These are phyloP conservation scores for Zygotorulaspora florentina DNA, from an alignment of 805 yeast species.

Conservation along the genomic window DNA sequence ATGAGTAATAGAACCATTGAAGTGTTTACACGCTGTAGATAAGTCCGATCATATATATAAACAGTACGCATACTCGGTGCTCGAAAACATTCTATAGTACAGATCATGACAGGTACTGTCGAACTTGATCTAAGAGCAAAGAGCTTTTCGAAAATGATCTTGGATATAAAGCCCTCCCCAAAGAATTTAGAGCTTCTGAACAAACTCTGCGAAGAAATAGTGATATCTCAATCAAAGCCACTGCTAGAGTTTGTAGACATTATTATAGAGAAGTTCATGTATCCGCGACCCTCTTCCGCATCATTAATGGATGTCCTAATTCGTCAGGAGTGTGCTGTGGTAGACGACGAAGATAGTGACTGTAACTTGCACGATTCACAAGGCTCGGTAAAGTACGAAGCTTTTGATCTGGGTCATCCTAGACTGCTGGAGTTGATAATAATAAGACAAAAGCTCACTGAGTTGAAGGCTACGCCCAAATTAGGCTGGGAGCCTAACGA, in stretches of 20 bases:
- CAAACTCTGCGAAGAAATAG: constrained; percentile 14
- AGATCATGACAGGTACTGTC: constrained; percentile 11
- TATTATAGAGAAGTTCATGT: constrained; percentile 28
- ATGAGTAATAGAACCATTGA: too few species aligned
- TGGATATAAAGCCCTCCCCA: constrained; percentile 9
- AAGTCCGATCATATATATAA: background rate
- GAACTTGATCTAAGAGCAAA: constrained; percentile 3
- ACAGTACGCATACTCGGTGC: background rate
- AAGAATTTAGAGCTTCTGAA: constrained; percentile 12
- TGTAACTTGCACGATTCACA: background rate
- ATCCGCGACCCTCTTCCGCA: constrained; percentile 17
- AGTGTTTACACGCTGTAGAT: too few species aligned
- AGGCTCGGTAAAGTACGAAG: constrained; percentile 1
- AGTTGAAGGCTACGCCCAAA: constrained; percentile 5
- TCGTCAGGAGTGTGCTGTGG: background rate
- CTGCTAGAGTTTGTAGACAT: constrained; percentile 26
- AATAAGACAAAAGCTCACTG: constrained; percentile 17
- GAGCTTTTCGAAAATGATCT: constrained; percentile 9
- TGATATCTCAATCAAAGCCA: constrained; percentile 22
- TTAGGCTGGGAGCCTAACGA: constrained; percentile 3
- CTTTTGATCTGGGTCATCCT: constrained; percentile 24
- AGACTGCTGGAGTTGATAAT: constrained; percentile 23
- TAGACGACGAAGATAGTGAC: background rate
- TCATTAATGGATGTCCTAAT: constrained; percentile 2
- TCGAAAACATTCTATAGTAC: too few species aligned